Base-by-base conservation (phyloP, 331 rosid genomes). In the Rosa hybrid region DNA sequence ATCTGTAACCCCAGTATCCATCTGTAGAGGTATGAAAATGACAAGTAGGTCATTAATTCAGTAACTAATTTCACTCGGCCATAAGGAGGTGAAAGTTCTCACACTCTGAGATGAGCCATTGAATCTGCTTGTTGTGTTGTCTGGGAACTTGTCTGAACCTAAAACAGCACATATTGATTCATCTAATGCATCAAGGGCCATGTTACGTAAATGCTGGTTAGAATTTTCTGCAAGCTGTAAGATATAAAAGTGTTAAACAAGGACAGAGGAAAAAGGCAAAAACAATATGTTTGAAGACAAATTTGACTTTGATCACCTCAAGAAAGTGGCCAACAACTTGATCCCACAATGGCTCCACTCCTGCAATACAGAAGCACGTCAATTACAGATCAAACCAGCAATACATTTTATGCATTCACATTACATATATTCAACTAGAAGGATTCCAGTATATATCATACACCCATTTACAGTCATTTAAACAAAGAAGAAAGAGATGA, bases 271-370 rank as follows among this genome's bases (percentile, higher is more conserved):
- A 68, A 80, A 75, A 81, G 50, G 73, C 81, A 56, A 81, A 23
- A 74, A 81, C 30, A 34, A 71, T 72, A 56, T 6, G 49, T 50
- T 34, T 51, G 54, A 49, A 74, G 39, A 70, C 64, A 77, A 78
- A 70, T 5, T 63, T 12, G 57, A 71, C 64, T 48, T 34, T 46
- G 63, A 80, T 85, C 76, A 95, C 98, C 97, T 95, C 98, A 13
- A 95, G 90, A 90, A 95, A 91, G 86, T 95, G 98, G 78, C 93
- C 81, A 78, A 93, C 87, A 75, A 95, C 92, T 88, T 90, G 91
- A 87, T 95, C 97, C 98, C 98, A 95, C 78, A 95, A 83, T 74
- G 98, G 97, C 84, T 92, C 94, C 64, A 95, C 91, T 82, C 98
- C 98, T 95, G 86, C 72, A 56, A 79, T 64, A 38, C 42, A 65